Conservation (phyloP, 108 stramenopile genomes). For the Nannochloropsis gaditana region DNA sequence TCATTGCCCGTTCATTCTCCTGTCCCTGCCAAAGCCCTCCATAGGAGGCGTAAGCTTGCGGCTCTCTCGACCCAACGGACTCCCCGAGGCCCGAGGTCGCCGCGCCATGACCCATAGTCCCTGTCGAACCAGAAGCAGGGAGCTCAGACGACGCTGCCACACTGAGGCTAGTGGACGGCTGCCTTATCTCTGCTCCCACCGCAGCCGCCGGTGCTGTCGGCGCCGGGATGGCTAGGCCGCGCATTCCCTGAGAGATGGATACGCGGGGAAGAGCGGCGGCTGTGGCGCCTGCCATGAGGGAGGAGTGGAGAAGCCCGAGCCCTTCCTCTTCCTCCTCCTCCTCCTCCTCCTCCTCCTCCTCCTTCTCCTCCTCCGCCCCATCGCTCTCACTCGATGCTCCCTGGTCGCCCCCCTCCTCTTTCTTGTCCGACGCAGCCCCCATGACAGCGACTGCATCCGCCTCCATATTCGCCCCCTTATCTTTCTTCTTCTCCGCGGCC, state of each 20-base stretch:
- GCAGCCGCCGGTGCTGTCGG: not conserved
- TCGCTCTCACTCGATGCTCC: not conserved
- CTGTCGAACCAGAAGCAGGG: no score
- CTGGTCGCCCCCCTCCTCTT: not conserved
- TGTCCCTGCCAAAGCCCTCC: not conserved
- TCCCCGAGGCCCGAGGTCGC: no score
- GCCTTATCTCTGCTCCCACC: not conserved
- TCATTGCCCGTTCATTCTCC: not conserved
- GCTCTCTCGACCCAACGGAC: no score
- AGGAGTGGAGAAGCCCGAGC: not conserved
- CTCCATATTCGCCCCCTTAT: not conserved
- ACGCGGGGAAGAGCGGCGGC: not conserved
- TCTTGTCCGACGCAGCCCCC: not conserved
- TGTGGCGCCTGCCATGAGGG: not conserved
- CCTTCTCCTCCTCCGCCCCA: constrained; percentile 2
- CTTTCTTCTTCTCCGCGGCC: not conserved
- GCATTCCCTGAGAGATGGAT: not conserved
- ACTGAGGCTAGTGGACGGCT: no score
- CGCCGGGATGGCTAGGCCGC: not conserved
- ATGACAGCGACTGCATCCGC: not conserved
- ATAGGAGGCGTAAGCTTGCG: no score
- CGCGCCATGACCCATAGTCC: no score
- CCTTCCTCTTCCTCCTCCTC: constrained; percentile 9
- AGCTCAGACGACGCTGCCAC: no score
- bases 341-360: constrained; percentile 21